Base-by-base conservation (phyloP, 169 alveolate genomes). In the Babesia divergens region DNA sequence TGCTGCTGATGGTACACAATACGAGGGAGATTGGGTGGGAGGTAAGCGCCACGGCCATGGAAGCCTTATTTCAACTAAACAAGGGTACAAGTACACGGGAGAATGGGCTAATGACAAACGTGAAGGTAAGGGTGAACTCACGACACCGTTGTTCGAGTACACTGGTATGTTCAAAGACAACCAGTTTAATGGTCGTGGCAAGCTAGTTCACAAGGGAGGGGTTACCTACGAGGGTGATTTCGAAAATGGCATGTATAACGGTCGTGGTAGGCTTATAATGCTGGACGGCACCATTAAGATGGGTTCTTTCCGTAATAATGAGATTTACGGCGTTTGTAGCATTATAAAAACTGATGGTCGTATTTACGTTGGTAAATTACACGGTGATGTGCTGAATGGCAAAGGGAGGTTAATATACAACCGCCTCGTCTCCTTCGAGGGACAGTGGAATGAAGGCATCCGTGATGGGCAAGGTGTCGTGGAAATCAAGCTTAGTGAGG, bases 21-120 rank as follows among this genome's bases (percentile, higher is more conserved):
- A 77, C 44, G 86, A 77, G 20, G 86, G 86, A 6, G 54, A n/a
- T 20, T 77, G 86, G 86, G 29, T 24, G 0, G 49, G 58, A 6
- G 86, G 68, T 26, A 77, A 69, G 31, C 59, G 86, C 14, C 83
- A 77, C 65, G 86, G 86, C 16, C 35, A 69, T 4, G 86, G 86
- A 24, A 60, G 69, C 8, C 37, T 77, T 16, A 29, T n/a, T 16
- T 65, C 74, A 6, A 32, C 28, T 2, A 72, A 77, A 22, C 47
- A 40, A 1, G 67, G 42, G 28, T 77, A 67, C 75, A 67, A 47
- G 28, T 65, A 54, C 71, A 7, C 16, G n/a, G 86, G 86, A 2
- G 65, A 71, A 9, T 77, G 86, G 86, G 22, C 16, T 14, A 38
- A 28, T 20, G 86, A 77, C 71, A 68, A 37, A 34, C 65, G 65